A percentile compares a stretch with the other conserved stretches of the same genome.
phyloP scores from a whole-genome alignment of 768 basidiomycete species.

The Termitomyces sp. region DNA sequence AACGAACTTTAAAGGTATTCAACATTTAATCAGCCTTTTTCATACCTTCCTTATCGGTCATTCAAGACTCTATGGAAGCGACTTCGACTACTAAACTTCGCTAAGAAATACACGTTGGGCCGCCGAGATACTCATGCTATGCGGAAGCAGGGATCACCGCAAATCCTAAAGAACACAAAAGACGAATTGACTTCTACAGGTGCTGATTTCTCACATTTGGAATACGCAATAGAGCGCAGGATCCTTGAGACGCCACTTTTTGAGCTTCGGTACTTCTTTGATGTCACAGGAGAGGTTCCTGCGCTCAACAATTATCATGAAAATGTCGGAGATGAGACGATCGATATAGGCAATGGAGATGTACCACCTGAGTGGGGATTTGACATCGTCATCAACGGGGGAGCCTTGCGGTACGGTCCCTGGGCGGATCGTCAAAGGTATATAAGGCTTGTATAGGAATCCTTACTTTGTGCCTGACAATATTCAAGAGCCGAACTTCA shows the following conservation, averaged over 20 bases:
- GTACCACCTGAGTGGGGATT: slow-evolving; percentile 91
- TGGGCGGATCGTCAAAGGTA: slow-evolving; percentile 95
- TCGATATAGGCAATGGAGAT: slow-evolving; percentile 84
- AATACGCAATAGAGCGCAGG: slow-evolving; percentile 87
- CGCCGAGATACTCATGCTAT: slow-evolving; percentile 24
- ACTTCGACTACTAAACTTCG: slow-evolving; percentile 36
- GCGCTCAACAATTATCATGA: slow-evolving; percentile 21
- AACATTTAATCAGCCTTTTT: slow-evolving; percentile 21
- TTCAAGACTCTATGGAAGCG: slow-evolving; percentile 54
- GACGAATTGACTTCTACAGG: slow-evolving; percentile 54
- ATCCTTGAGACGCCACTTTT: slow-evolving; percentile 72
- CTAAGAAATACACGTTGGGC: slow-evolving; percentile 27
- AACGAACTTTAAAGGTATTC: slow-evolving; percentile 21
- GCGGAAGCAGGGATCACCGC: slow-evolving; percentile 11
- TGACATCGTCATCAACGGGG: slow-evolving; percentile 75
- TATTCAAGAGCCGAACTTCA: slow-evolving; percentile 64
- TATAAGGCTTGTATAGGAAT: not conserved
- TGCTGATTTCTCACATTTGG: slow-evolving; percentile 49
- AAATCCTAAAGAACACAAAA: slow-evolving; percentile 22
- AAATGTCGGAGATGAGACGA: slow-evolving; percentile 32
- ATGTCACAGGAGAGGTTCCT: slow-evolving; percentile 77
- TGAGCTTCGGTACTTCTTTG: slow-evolving; percentile 83
- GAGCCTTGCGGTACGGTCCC: slow-evolving; percentile 80
- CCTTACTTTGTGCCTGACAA: not conserved
- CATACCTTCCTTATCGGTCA: slow-evolving; percentile 30